Conservation (phyloP, 116 monocot species). For the Dioscorea cayenensis region DNA sequence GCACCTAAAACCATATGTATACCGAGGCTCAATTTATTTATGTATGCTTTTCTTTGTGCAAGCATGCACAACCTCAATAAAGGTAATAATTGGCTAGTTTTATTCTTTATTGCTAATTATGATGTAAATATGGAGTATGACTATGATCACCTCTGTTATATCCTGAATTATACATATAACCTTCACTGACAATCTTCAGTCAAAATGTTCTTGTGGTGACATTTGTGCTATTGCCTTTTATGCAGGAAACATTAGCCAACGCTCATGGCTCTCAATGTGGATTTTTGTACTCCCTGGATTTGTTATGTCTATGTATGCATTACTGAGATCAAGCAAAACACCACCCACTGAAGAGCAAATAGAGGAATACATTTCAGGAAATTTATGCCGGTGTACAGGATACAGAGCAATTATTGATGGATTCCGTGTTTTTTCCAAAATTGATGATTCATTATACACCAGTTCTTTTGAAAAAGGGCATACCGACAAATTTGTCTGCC, state of each 20-base stretch:
- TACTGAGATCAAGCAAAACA: slow-evolving; percentile 70
- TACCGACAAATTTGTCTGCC: slow-evolving; percentile 42
- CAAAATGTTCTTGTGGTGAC: background rate
- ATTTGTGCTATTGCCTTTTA: background rate
- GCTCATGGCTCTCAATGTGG: slow-evolving; percentile 98
- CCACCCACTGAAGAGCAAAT: slow-evolving; percentile 80
- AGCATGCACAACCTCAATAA: no score
- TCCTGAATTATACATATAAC: background rate
- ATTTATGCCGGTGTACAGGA: slow-evolving; percentile 97
- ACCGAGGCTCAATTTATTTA: no score
- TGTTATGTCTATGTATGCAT: slow-evolving; percentile 98
- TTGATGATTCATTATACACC: slow-evolving; percentile 63
- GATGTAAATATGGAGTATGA: no score
- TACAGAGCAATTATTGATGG: slow-evolving; percentile 94
- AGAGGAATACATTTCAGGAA: slow-evolving; percentile 88
- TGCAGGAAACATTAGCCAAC: slow-evolving; percentile 75
- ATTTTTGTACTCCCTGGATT: slow-evolving; percentile 99
- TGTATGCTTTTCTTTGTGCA: no score
- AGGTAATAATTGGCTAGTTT: no score
- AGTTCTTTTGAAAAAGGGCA: slow-evolving; percentile 20
- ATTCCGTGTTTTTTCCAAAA: slow-evolving; percentile 91
- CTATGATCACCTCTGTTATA: no score
- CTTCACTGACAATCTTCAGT: background rate
- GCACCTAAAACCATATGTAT: no score
- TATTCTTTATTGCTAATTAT: no score